Conservation (phyloP, 2,329 filamentous ascomycete species). For the Colletotrichum sp. region DNA sequence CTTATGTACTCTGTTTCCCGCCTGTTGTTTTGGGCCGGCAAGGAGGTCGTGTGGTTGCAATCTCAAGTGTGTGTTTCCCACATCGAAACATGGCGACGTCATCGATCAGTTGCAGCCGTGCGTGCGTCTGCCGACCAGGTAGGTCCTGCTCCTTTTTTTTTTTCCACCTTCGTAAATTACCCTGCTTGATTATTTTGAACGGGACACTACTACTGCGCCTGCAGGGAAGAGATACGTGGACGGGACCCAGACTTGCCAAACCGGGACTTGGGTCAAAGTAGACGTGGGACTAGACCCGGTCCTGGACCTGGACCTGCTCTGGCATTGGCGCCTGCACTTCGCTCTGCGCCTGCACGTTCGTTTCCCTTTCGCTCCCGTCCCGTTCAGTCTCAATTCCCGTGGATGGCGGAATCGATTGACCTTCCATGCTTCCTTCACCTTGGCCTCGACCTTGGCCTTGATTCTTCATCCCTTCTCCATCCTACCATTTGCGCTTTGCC, state of each 20-base stretch:
- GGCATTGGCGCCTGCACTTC: background rate
- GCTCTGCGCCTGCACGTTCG: background rate
- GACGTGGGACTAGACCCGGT: background rate
- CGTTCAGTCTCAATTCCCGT: background rate
- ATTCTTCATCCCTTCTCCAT: background rate
- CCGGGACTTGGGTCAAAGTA: background rate
- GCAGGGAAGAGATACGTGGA: background rate
- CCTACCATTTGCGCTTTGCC: background rate
- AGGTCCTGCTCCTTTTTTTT: background rate
- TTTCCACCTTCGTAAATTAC: background rate
- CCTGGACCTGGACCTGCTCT: background rate
- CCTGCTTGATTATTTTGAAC: background rate
- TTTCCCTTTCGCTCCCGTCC: background rate
- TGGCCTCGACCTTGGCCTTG: background rate
- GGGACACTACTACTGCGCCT: background rate
- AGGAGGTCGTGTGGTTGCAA: background rate
- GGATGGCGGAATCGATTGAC: background rate
- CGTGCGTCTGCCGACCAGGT: background rate
- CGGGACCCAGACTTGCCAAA: background rate
- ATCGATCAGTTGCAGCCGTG: conserved; percentile 5
- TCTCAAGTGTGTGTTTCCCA: conserved; percentile 8
- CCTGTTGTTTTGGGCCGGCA: background rate
- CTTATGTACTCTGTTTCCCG: background rate
- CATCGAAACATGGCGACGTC: conserved; percentile 18
- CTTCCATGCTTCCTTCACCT: background rate